Percentiles rank a stretch among this genome's conserved stretches.
phyloP scores from a whole-genome alignment of 768 basidiomycete genomes.

The Pholiota microspora region DNA sequence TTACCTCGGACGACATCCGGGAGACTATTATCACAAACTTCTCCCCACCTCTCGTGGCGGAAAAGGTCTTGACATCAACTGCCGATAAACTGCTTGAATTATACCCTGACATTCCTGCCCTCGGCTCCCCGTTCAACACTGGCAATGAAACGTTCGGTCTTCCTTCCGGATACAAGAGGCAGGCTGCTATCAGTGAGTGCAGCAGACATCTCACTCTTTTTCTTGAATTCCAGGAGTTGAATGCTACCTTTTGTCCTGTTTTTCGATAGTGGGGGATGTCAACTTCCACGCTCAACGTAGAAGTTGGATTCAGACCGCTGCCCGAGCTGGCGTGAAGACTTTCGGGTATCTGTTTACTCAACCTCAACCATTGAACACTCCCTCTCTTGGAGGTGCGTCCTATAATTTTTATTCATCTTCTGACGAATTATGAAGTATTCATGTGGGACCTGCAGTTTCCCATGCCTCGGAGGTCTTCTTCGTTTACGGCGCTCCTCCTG shows the following conservation, averaged over 20 bases:
- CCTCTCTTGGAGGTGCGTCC: conserved; percentile 31
- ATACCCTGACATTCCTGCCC: conserved; percentile 40
- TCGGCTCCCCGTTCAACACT: conserved; percentile 46
- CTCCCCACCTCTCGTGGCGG: conserved; percentile 28
- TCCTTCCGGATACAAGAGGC: conserved; percentile 29
- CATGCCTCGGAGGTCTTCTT: conserved; percentile 33
- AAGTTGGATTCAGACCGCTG: conserved; percentile 37
- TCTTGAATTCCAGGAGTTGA: no score
- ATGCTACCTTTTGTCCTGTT: no score
- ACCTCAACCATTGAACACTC: conserved; percentile 24
- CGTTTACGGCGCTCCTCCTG: conserved; percentile 30
- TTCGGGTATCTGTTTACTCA: conserved; percentile 45
- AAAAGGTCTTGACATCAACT: conserved; percentile 18
- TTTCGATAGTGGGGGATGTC: conserved; percentile 33
- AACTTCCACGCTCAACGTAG: conserved; percentile 37
- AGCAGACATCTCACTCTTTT: no score
- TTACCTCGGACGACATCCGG: conserved; percentile 24
- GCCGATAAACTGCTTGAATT: conserved; percentile 29
- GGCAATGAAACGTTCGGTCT: conserved; percentile 44
- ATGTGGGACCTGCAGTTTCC: conserved; percentile 19
- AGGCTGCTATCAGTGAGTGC: conserved; percentile 27
- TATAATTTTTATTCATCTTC: no score
- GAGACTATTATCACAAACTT: conserved; percentile 22
- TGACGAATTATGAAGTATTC: no score
- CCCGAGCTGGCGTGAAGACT: conserved; percentile 31